Conservation (phyloP, 2,329 filamentous ascomycete genomes). For the Stagonosporopsis cucurbitacearum region DNA sequence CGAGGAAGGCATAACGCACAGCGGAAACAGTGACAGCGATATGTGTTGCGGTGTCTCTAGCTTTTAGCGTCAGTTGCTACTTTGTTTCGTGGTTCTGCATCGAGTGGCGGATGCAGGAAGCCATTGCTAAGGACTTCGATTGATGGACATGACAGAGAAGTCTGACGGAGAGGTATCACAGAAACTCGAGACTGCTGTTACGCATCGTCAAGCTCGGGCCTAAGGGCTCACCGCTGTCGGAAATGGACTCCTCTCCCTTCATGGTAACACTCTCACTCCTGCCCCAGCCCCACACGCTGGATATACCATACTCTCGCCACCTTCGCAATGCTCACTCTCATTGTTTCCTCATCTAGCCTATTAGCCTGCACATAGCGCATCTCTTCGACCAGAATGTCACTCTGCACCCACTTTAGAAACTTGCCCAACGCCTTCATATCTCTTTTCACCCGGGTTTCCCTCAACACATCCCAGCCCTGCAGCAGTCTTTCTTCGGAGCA, state of each 20-base stretch:
- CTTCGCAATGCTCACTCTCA: conserved; percentile 31
- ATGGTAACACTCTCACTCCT: not conserved
- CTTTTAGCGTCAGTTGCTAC: not conserved
- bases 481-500: conserved; percentile 30
- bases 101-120: not conserved
- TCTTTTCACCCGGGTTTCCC: conserved; percentile 21
- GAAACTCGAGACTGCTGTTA: too few relatives aligned
- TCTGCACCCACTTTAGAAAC: conserved; percentile 37
- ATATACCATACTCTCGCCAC: conserved; percentile 38
- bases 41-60: not conserved
- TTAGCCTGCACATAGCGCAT: conserved; percentile 27
- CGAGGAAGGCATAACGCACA: not conserved
- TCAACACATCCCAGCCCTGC: conserved; percentile 37
- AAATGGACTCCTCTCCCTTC: too few relatives aligned
- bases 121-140: not conserved
- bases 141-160: too few relatives aligned
- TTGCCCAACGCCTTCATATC: conserved; percentile 23
- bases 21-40: not conserved
- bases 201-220: too few relatives aligned
- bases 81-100: not conserved
- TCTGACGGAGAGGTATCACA: too few relatives aligned
- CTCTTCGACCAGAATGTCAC: conserved; percentile 34
- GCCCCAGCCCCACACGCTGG: not conserved
- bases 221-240: too few relatives aligned
- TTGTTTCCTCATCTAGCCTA: conserved; percentile 23